Percentiles rank a stretch among this genome's conserved stretches.
phyloP scores from a whole-genome alignment of 2,329 filamentous ascomycete genomes.

The Onygena corvina region DNA sequence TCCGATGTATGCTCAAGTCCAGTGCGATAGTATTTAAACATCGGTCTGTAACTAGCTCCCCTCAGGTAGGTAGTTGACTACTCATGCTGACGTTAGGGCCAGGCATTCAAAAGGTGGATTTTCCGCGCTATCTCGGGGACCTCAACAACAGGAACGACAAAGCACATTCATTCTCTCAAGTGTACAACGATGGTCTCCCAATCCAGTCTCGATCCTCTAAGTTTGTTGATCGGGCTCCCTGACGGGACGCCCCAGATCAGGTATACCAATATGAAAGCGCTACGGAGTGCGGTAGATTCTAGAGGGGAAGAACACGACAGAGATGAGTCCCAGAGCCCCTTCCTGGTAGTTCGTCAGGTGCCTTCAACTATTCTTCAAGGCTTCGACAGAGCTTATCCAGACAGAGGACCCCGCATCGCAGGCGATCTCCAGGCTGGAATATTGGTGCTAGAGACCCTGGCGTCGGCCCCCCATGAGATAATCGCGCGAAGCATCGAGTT shows the following conservation, averaged over 20 bases:
- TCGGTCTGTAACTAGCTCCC: too few relatives aligned
- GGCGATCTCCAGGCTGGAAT: background rate
- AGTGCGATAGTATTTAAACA: too few relatives aligned
- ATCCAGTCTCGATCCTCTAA: too few relatives aligned
- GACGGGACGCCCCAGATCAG: background rate
- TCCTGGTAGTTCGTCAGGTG: background rate
- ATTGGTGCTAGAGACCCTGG: background rate
- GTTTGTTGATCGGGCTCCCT: background rate
- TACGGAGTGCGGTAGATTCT: background rate
- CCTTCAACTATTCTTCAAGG: background rate
- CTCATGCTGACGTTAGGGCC: too few relatives aligned
- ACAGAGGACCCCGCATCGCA: background rate
- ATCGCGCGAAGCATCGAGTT: background rate
- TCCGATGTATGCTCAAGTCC: too few relatives aligned
- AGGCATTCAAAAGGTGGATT: too few relatives aligned
- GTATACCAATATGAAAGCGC: background rate
- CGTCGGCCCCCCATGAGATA: background rate
- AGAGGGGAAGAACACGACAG: background rate
- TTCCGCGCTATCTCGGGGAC: too few relatives aligned
- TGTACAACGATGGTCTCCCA: too few relatives aligned
- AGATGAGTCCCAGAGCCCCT: background rate
- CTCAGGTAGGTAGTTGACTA: too few relatives aligned
- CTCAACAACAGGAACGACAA: too few relatives aligned
- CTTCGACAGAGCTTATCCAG: background rate
- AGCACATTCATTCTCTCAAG: too few relatives aligned